Evolutionary conservation across 2,329 filamentous ascomycete genomes (phyloP), one percentile per base, ranked within the genome.

Genomic region (Calonectria crousiana): DNA sequence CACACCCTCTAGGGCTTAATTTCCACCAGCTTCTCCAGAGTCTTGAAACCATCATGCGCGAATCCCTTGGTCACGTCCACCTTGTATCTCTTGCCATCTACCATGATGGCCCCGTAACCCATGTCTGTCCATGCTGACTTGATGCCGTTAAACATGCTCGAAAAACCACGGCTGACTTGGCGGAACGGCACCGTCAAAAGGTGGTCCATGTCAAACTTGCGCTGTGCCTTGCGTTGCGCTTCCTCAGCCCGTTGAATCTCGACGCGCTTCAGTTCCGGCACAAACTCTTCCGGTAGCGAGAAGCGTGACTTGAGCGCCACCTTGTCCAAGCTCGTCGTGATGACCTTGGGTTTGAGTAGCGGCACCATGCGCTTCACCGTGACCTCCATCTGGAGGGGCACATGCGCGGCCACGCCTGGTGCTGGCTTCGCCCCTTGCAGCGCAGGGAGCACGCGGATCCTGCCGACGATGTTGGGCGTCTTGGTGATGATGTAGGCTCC

Each of bases 401-500:
- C 68, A 26, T 77, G 74, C 28, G 78, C 73, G 28, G 77, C 75
- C 1, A 75, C 76, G 10, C 77, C 60, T 1, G 75, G 73, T n/a
- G 78, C 67, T 3, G 73, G 67, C 36, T 75, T 79, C 6, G 78
- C 71, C 20, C 74, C 69, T 26, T 78, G 72, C 20, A 64, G 16
- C 20, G 83, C 77, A 2, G 89, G 89, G 20, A 93, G 83, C 18
- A 92, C 87, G 36, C 88, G 89, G 80, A 94, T 91, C 51, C 83
- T 84, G 68, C 87, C 87, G 77, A 95, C 88, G 64, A 94, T 86
- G 67, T 88, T 87, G 32, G 86, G 83, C 9, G 92, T 90, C 79
- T 91, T 89, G 71, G 90, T 81, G 53, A 93, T 82, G 77, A 94
- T 90, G 75, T 90, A 89, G 58, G 88, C 88, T 73, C 92, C 93